These are phyloP conservation scores for Phytopythium montanum DNA, from an alignment of 352 stramenopile species.

Conservation along the genomic window DNA sequence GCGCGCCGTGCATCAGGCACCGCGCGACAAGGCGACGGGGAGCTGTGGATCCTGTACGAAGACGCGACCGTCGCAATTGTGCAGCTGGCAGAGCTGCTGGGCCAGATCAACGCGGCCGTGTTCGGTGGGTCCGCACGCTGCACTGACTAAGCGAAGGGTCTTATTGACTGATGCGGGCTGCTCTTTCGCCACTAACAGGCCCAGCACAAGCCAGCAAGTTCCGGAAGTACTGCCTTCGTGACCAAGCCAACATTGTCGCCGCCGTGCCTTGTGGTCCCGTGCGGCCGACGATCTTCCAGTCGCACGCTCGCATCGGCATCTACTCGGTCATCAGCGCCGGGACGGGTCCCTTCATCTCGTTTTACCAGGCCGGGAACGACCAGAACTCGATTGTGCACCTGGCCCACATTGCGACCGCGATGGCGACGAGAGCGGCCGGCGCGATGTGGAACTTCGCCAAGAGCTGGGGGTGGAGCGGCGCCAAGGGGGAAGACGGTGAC, in stretches of 20 bases:
- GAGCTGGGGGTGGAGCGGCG: constrained; percentile 65
- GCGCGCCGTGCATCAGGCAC: constrained; percentile 18
- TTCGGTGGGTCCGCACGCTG: constrained; percentile 29
- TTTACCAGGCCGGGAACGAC: constrained; percentile 82
- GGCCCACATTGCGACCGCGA: constrained; percentile 79
- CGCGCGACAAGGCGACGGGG: constrained; percentile 28
- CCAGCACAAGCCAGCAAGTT: constrained; percentile 74
- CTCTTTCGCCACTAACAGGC: constrained; percentile 14
- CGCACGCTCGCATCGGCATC: constrained; percentile 63
- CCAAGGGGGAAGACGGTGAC: constrained; percentile 9
- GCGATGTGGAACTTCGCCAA: constrained; percentile 83
- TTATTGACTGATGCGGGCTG: background rate
- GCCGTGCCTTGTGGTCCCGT: constrained; percentile 60
- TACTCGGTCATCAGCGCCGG: constrained; percentile 73
- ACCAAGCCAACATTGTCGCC: constrained; percentile 60
- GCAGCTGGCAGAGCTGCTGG: constrained; percentile 54
- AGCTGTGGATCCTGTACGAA: constrained; percentile 77
- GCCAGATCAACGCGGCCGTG: constrained; percentile 44
- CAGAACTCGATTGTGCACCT: constrained; percentile 87
- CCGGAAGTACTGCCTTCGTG: constrained; percentile 73
- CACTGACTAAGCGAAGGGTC: background rate
- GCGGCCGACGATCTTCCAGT: constrained; percentile 79
- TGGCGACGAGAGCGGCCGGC: constrained; percentile 66
- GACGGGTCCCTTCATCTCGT: constrained; percentile 63
- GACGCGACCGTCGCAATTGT: constrained; percentile 80